Evolutionary conservation across 768 basidiomycete species (phyloP), one percentile per base, ranked within the genome.

Genomic region (Gyrodon lividus): DNA sequence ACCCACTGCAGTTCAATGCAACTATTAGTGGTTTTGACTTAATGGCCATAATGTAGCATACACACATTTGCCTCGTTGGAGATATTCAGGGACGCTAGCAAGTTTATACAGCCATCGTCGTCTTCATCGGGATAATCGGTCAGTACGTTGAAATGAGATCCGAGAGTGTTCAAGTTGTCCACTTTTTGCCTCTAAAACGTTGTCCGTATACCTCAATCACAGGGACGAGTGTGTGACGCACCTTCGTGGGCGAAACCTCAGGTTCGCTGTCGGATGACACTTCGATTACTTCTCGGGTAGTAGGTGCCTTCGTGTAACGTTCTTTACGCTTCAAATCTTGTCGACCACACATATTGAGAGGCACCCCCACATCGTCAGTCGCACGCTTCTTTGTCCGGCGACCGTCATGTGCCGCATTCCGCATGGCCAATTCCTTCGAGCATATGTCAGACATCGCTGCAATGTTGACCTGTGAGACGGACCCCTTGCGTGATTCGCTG

Each of bases 191-290:
- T 70, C 66, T 67, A 49, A 30, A 26, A 46, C 6, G 26, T 33
- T 5, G 16, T 56, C 3, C 4, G 42, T 38, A 37, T 22, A 24
- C 5, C 22, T 5, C 19, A 24, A 13, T 2, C 0, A 46, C 1
- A 8, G 2, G 8, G 35, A 52, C 3, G 33, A 6, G 17, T 8
- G 9, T 2, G 17, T 9, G 37, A 53, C 66, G 20, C 20, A 64
- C 66, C 52, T 68, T 68, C 31, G 35, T 17, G 20, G 59, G 50
- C 46, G 16, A 51, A 10, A 2, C 33, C n/a, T 66, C 66, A 7
- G 53, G 30, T 26, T 70, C 66, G 19, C 68, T 68, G 43, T 70
- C 66, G n/a, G 66, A 68, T 3, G 59, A 56, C 34, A 70, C 57
- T 28, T 57, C 62, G 44, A 70, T 62, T 2, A 59, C 38, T 19